These are phyloP conservation scores for Diplodia intermedia DNA, from an alignment of 2,329 filamentous ascomycete species.

Conservation along the genomic window DNA sequence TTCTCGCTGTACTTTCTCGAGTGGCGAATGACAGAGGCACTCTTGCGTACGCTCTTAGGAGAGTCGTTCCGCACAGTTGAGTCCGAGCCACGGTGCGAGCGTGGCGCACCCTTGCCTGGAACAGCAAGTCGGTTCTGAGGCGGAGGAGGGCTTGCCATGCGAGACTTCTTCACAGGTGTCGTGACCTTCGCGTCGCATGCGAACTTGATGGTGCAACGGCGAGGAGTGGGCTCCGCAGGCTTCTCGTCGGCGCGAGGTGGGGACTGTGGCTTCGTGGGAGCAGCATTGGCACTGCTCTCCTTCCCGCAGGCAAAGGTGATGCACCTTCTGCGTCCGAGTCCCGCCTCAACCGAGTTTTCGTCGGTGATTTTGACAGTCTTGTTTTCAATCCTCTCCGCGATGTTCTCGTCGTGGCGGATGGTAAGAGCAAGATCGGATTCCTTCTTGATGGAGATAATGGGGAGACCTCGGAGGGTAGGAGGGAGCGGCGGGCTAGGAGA, in stretches of 20 bases:
- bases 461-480: conserved; percentile 54
- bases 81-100: conserved; percentile 56
- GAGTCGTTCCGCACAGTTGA: conserved; percentile 59
- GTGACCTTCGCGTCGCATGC: conserved; percentile 66
- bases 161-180: conserved; percentile 43
- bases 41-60: conserved; percentile 53
- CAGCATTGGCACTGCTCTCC: conserved; percentile 54
- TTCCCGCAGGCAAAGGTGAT: conserved; percentile 87
- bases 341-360: conserved; percentile 68
- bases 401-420: conserved; percentile 47
- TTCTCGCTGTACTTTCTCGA: conserved; percentile 47
- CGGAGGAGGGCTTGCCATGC: conserved; percentile 53
- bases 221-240: conserved; percentile 53
- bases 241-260: conserved; percentile 37
- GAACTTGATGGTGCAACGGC: conserved; percentile 74
- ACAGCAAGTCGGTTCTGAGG: conserved; percentile 38
- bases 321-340: conserved; percentile 78
- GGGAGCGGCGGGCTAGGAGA: conserved; percentile 87
- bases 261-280: conserved; percentile 41
- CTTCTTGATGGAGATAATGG: conserved; percentile 47
- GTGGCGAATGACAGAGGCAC: conserved; percentile 39
- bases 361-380: conserved; percentile 43
- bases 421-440: conserved; percentile 46
- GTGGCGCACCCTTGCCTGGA: conserved; percentile 43
- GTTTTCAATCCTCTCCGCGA: conserved; percentile 35